Base-by-base conservation (phyloP, 257 asterid genomes). In the Striga asiatica region DNA sequence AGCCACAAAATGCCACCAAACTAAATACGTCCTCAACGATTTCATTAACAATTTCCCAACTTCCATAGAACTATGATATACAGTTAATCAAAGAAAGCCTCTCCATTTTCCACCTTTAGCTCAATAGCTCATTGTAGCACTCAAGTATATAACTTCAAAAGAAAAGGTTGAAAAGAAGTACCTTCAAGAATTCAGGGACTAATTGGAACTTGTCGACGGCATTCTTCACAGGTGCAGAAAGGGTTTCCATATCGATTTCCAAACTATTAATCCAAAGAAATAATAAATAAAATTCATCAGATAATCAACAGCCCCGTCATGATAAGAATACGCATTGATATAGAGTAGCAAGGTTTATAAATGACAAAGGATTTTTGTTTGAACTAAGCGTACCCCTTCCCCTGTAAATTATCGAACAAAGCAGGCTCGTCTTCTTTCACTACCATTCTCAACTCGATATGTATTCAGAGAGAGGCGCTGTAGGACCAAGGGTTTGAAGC, bases 151-250 rank as follows among this genome's bases (percentile, higher is more conserved):
- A 1, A 1, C 0, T 29, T 29, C 47, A 14, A 14, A 41, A 14
- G 0, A 41, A 5, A 13, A 39, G 8, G 8, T 0, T 8, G 2
- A 41, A 41, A 16, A 13, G 0, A 38, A 16, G 2, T 55, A 79
- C 97, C 92, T 91, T 91, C 47, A 91, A 65, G 60, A 81, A 91
- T 62, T 87, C 98, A 0, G 95, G 96, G 38, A 91, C 65, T 13
- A 91, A 67, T 20, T 81, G 92, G 73, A 35, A 91, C 73, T 91
- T 91, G 65, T 80, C 88, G 7, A 91, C 96, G 1, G 82, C 66
- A 21, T 56, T 72, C 75, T 81, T 84, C 31, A 80, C 74, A 0
- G 94, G 87, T 4, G 94, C 82, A n/a, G 88, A 74, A 10, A 81
- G 88, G 16, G 70, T 57, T 24, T 77, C 71, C 73, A 78, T 83